Conservation (phyloP, 1,284 basidiomycete genomes). For the Apiotrichum montevideense region DNA sequence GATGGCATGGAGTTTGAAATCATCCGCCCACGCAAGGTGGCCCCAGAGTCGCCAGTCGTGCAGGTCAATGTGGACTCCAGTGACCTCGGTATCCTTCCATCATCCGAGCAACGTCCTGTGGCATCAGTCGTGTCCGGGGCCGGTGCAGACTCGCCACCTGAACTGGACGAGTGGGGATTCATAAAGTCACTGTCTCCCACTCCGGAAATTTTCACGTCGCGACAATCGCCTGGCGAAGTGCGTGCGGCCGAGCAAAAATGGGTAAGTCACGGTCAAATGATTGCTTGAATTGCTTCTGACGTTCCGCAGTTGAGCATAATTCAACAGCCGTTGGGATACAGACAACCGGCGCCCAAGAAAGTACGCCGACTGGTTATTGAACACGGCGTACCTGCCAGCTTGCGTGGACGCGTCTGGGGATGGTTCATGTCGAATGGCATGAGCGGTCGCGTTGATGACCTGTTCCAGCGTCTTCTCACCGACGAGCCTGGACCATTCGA, state of each 20-base stretch:
- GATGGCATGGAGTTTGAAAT: slow-evolving; percentile 46
- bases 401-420: slow-evolving; percentile 79
- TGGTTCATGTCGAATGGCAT: slow-evolving; percentile 66
- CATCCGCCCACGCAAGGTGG: slow-evolving; percentile 30
- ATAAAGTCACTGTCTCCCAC: slow-evolving; percentile 29
- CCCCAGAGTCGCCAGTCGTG: neutral
- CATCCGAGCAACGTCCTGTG: too few relatives aligned
- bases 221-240: slow-evolving; percentile 28
- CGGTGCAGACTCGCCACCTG: slow-evolving; percentile 14
- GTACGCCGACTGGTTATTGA: slow-evolving; percentile 71
- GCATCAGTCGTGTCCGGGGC: neutral
- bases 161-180: slow-evolving; percentile 47
- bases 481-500: slow-evolving; percentile 56
- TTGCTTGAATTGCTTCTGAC: slow-evolving; percentile 1
- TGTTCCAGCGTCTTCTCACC: slow-evolving; percentile 62
- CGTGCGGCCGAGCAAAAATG: slow-evolving; percentile 42
- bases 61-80: slow-evolving; percentile 7
- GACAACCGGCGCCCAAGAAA: slow-evolving; percentile 74
- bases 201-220: slow-evolving; percentile 36
- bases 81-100: slow-evolving; percentile 3
- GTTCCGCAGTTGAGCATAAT: slow-evolving; percentile 57
- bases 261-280: slow-evolving; percentile 16
- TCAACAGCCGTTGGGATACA: slow-evolving; percentile 56
- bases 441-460: slow-evolving; percentile 59
- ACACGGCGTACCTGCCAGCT: slow-evolving; percentile 68